A percentile compares a stretch with the other conserved stretches of the same genome.
These are phyloP conservation scores for Rutstroemia sp. DNA, from an alignment of 2,329 filamentous ascomycete species.

Conservation along the genomic window DNA sequence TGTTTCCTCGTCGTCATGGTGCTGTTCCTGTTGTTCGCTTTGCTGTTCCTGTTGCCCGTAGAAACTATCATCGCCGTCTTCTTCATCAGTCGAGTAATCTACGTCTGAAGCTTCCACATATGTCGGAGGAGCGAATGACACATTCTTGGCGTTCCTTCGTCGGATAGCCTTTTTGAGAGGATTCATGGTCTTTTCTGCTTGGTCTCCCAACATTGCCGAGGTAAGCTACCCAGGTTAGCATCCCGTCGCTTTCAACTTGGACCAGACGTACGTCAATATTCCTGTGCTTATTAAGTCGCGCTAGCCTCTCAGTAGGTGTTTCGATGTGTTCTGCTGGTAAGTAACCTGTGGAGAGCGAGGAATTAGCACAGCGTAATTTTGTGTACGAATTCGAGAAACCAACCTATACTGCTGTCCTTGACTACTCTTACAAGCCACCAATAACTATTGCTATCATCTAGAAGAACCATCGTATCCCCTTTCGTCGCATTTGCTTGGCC, in stretches of 20 bases:
- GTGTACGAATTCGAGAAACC: slow-evolving; percentile 16
- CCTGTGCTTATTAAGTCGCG: slow-evolving; percentile 91
- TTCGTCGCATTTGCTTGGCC: slow-evolving; percentile 98
- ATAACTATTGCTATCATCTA: slow-evolving; percentile 98
- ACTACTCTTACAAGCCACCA: slow-evolving; percentile 98
- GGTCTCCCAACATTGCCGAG: slow-evolving; percentile 64
- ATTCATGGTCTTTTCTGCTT: slow-evolving; percentile 64
- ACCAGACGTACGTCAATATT: slow-evolving; percentile 79
- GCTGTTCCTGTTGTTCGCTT: slow-evolving; percentile 35
- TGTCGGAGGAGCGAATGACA: slow-evolving; percentile 62
- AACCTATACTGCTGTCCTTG: slow-evolving; percentile 91
- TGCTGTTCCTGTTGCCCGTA: slow-evolving; percentile 42
- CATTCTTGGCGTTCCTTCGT: slow-evolving; percentile 62
- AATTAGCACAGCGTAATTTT: neutral
- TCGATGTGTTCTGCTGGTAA: slow-evolving; percentile 97
- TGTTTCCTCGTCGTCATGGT: slow-evolving; percentile 31
- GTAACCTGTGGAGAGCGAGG: slow-evolving; percentile 55
- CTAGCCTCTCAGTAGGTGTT: slow-evolving; percentile 89
- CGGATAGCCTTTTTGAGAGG: slow-evolving; percentile 68
- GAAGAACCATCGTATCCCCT: slow-evolving; percentile 95
- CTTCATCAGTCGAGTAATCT: slow-evolving; percentile 63
- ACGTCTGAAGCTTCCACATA: slow-evolving; percentile 67
- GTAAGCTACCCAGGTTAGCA: slow-evolving; percentile 43
- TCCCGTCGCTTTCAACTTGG: slow-evolving; percentile 5
- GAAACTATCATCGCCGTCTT: slow-evolving; percentile 42